A percentile compares a stretch with the other conserved stretches of the same genome.
These are phyloP conservation scores for Fusarium algeriense DNA, from an alignment of 2,329 filamentous ascomycete species.

Conservation along the genomic window DNA sequence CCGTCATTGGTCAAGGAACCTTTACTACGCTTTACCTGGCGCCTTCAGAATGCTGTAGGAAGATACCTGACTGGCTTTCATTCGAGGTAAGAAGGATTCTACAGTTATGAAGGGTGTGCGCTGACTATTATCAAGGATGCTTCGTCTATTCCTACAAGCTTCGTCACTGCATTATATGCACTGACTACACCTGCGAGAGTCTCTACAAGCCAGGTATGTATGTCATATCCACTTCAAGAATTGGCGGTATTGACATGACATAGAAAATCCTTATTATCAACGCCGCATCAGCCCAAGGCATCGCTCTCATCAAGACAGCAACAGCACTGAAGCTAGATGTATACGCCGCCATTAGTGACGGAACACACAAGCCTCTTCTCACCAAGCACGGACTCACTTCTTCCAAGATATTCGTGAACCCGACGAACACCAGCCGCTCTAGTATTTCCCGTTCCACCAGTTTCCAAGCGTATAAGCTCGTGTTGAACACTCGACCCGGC, in stretches of 20 bases:
- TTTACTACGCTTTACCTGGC: conserved; percentile 39
- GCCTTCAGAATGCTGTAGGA: conserved; percentile 30
- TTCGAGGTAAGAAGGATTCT: conserved; percentile 33
- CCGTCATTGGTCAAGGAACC: conserved; percentile 39
- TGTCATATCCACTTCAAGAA: not conserved
- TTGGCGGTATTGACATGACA: not conserved
- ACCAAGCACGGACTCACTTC: conserved; percentile 25
- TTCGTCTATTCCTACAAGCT: conserved; percentile 33
- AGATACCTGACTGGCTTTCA: conserved; percentile 41
- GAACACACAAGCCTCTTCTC: conserved; percentile 26
- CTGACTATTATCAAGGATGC: conserved; percentile 27
- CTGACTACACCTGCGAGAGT: conserved; percentile 27
- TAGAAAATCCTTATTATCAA: conserved; percentile 42
- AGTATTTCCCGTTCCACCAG: conserved; percentile 21
- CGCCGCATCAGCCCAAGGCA: conserved; percentile 34
- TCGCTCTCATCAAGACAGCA: conserved; percentile 38
- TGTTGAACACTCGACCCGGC: conserved; percentile 31
- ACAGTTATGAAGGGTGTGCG: not conserved
- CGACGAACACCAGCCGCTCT: conserved; percentile 8
- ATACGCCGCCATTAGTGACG: conserved; percentile 24
- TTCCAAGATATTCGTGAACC: conserved; percentile 25
- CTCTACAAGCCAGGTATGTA: conserved; percentile 30
- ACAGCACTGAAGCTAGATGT: conserved; percentile 38
- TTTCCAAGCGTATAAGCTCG: conserved; percentile 29
- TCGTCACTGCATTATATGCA: conserved; percentile 39